Evolutionary conservation across 176 grass and related monocot genomes (phyloP), one percentile per base, ranked within the genome.

Genomic region (Carex parvula): DNA sequence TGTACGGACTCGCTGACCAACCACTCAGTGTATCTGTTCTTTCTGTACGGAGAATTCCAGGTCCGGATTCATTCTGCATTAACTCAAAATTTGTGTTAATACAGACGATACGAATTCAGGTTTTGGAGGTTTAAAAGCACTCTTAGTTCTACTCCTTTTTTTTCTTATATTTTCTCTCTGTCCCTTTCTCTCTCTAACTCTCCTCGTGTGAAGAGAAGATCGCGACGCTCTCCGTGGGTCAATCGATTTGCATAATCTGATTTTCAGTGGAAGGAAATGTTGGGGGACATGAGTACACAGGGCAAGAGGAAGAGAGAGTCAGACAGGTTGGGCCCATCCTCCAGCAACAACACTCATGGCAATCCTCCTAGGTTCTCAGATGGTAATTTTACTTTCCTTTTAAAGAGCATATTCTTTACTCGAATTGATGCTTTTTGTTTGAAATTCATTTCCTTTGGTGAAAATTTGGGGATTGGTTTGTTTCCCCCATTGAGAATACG

Each of bases 331-430:
- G 59, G 59, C 4, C 35, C 59, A 15, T 16, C 56, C 8, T 3
- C 2, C 6, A 64, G 33, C n/a, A 29, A 8, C 21, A 46, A 64
- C 79, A 2, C n/a, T 41, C 60, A 44, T 20, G 35, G 18, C 33
- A 81, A 81, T n/a, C 79, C 79, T 24, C 79, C 79, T 15, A 63
- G 79, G 9, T 58, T 81, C 20, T 30, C 59, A 11, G 59, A 81
- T 48, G 79, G 79, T 81, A 81, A 44, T n/a, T 41, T 64, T 30
- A 29, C 41, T 46, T 48, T 48, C 8, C 73, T 16, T 54, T 56
- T 8, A 12, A 2, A 4, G 17, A 32, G 3, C n/a, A 26, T 6
- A 15, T 70, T 21, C 1, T 8, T 37, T 70, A 9, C 7, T 76
- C 2, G 3, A 81, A 13, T 46, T 63, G 39, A 33, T 33, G 3